A percentile compares a stretch with the other conserved stretches of the same genome.
phyloP scores from a whole-genome alignment of 176 grass and related monocot genomes.

The Cenchrus fungigraminus region DNA sequence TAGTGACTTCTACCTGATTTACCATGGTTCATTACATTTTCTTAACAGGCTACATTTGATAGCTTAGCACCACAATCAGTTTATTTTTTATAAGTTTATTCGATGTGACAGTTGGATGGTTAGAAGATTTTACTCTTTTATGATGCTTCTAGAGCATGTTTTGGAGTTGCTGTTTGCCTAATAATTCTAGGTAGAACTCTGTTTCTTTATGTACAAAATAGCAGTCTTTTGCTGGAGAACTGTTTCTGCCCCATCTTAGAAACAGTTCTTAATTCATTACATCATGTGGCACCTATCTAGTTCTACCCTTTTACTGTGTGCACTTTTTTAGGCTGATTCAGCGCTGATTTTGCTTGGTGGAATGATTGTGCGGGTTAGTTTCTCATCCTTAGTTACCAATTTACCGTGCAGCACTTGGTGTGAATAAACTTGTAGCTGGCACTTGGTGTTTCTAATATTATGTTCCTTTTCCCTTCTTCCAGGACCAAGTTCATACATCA shows the following conservation, averaged over 20 bases:
- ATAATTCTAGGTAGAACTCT: background rate
- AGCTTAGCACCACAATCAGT: background rate
- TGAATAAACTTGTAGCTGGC: slow-evolving; percentile 26
- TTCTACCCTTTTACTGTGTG: slow-evolving; percentile 33
- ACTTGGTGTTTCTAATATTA: slow-evolving; percentile 35
- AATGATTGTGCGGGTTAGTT: slow-evolving; percentile 74
- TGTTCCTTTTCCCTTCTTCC: slow-evolving; percentile 49
- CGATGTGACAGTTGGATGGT: slow-evolving; percentile 7
- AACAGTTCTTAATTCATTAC: slow-evolving; percentile 23
- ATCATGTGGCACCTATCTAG: slow-evolving; percentile 15
- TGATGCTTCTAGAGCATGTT: background rate
- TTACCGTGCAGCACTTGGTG: background rate
- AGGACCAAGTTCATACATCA: slow-evolving; percentile 80
- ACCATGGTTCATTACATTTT: slow-evolving; percentile 9
- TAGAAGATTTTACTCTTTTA: background rate
- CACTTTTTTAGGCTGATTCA: slow-evolving; percentile 68
- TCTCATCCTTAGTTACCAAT: slow-evolving; percentile 14
- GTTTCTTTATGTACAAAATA: background rate
- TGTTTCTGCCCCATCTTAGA: slow-evolving; percentile 25
- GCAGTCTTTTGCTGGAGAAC: background rate
- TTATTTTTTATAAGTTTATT: background rate
- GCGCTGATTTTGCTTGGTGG: slow-evolving; percentile 70
- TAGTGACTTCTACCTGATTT: background rate
- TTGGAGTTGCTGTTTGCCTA: background rate
- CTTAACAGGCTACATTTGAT: background rate